Percentiles rank a stretch among this genome's conserved stretches.
phyloP scores from a whole-genome alignment of 495 filamentous ascomycete species.

The Gamarada debralockiae region DNA sequence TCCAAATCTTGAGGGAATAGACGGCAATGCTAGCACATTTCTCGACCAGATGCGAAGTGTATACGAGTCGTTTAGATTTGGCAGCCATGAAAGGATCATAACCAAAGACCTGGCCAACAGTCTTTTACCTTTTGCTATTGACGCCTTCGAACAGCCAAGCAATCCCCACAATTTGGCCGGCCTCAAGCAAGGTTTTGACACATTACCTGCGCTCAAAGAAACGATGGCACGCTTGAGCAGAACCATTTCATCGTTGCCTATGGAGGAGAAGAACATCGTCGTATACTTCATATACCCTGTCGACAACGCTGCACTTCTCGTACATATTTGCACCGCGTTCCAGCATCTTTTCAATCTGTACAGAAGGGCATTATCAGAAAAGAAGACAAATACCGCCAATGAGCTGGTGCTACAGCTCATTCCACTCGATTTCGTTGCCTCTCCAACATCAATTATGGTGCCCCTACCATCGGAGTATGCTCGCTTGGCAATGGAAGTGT shows the following conservation, averaged over 20 bases:
- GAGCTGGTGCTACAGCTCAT: constrained; percentile 84
- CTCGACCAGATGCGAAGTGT: constrained; percentile 64
- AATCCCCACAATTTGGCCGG: constrained; percentile 16
- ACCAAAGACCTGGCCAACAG: constrained; percentile 51
- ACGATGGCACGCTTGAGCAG: constrained; percentile 29
- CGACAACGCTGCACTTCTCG: constrained; percentile 55
- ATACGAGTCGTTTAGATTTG: constrained; percentile 80
- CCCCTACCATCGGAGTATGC: constrained; percentile 62
- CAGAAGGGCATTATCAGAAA: constrained; percentile 46
- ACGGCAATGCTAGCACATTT: constrained; percentile 61
- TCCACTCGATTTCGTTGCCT: constrained; percentile 66
- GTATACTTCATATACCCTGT: constrained; percentile 86
- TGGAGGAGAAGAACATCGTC: constrained; percentile 63
- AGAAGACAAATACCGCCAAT: constrained; percentile 45
- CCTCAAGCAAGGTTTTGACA: not conserved
- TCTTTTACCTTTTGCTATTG: constrained; percentile 11
- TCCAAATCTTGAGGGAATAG: constrained; percentile 55
- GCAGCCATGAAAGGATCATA: constrained; percentile 59
- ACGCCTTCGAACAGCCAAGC: constrained; percentile 8
- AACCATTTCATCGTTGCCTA: constrained; percentile 39
- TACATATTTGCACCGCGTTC: constrained; percentile 77
- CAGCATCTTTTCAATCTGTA: constrained; percentile 71
- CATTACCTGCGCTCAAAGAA: constrained; percentile 26
- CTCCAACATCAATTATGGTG: constrained; percentile 60
- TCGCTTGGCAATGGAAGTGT: constrained; percentile 76